Conservation (phyloP, 2,329 filamentous ascomycete genomes). For the Microcyclosporella mali region DNA sequence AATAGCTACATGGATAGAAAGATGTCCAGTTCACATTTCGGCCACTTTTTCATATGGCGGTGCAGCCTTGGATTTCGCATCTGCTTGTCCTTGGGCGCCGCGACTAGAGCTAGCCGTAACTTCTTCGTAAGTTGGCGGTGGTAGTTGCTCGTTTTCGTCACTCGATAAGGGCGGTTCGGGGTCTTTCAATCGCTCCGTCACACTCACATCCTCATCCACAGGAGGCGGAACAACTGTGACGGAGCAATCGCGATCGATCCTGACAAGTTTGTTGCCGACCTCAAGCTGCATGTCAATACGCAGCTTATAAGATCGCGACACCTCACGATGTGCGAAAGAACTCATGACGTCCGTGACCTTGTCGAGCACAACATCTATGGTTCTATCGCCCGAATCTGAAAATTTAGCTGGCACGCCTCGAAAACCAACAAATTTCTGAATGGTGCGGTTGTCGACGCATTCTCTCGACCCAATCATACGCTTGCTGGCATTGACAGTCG, state of each 20-base stretch:
- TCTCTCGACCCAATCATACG: constrained; percentile 10
- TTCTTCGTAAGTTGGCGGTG: constrained; percentile 1
- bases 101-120: too few species aligned
- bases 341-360: constrained; percentile 3
- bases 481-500: constrained; percentile 9
- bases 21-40: too few species aligned
- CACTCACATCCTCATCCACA: neutral
- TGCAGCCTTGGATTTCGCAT: too few species aligned
- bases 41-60: too few species aligned
- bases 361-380: constrained; percentile 5
- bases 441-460: constrained; percentile 7
- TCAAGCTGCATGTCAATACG: constrained; percentile 13
- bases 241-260: constrained; percentile 9
- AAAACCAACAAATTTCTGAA: constrained; percentile 10
- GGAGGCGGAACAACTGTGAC: constrained; percentile 13
- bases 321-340: constrained; percentile 14
- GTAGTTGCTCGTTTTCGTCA: neutral
- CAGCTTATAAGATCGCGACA: constrained; percentile 13
- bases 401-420: constrained; percentile 7
- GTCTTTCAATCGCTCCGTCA: neutral
- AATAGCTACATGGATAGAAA: too few species aligned
- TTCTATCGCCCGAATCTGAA: constrained; percentile 13
- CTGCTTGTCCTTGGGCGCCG: too few species aligned
- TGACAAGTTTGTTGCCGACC: constrained; percentile 10
- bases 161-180: too few species aligned